A percentile compares a stretch with the other conserved stretches of the same genome.
phyloP scores from a whole-genome alignment of 2,329 filamentous ascomycete genomes.

The Fusarium sp. region DNA sequence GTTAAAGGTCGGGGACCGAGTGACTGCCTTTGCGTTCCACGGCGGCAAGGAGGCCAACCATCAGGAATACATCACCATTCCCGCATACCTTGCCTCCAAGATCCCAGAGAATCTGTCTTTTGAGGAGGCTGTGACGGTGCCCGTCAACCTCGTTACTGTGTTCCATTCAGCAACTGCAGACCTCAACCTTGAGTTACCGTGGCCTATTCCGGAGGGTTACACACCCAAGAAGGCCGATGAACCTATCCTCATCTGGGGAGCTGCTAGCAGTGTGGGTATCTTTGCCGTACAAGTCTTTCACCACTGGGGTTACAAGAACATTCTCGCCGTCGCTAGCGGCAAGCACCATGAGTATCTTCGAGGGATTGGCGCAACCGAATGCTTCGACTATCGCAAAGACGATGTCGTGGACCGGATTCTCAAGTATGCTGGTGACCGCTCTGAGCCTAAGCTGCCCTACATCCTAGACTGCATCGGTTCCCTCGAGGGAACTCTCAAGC shows the following conservation, averaged over 20 bases:
- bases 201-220: conserved; percentile 63
- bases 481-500: conserved; percentile 59
- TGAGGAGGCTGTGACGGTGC: conserved; percentile 64
- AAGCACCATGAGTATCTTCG: conserved; percentile 59
- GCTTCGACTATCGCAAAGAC: conserved; percentile 61
- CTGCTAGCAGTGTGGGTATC: conserved; percentile 63
- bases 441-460: conserved; percentile 53
- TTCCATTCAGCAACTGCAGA: conserved; percentile 66
- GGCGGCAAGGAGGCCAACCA: conserved; percentile 61
- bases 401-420: conserved; percentile 53
- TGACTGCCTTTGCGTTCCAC: conserved; percentile 67
- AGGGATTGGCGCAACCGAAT: conserved; percentile 57
- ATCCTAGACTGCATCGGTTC: conserved; percentile 70
- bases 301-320: conserved; percentile 64
- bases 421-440: conserved; percentile 20
- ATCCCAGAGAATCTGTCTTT: conserved; percentile 57
- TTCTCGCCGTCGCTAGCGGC: conserved; percentile 62
- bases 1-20: conserved; percentile 65
- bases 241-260: conserved; percentile 65
- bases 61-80: conserved; percentile 67
- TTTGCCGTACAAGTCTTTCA: conserved; percentile 63
- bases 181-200: conserved; percentile 66
- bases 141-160: conserved; percentile 70
- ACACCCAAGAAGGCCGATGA: conserved; percentile 51
- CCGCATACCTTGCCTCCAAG: conserved; percentile 62